Evolutionary conservation across 805 yeast species (phyloP), one percentile per base, ranked within the genome.

Genomic region (Cyberlindnera americana): DNA sequence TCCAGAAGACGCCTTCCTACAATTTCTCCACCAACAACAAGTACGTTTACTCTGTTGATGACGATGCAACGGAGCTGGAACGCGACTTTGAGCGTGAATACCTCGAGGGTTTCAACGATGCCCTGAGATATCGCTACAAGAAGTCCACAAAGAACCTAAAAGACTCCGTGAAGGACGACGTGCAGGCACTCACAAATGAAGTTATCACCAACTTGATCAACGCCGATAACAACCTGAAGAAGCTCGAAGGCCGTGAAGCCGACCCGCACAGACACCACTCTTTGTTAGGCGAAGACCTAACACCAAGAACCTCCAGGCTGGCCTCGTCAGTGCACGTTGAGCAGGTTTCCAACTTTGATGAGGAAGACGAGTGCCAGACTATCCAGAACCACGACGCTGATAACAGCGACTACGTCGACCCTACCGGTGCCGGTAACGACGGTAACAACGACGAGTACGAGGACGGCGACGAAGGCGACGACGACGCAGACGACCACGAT

Each of bases 11-110:
- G 4, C 55, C 52, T 5, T 49, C 57, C 6, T 46, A 42, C 27
- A 42, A 37, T 24, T 49, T 47, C 33, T 24, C 16, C 29, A 15
- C 40, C 10, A 37, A 27, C 33, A 9, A 43, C 56, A 23, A 58
- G 35, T 57, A 67, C 30, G 59, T 83, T 1, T 87, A 81, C 57
- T 79, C 89, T 25, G 95, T 86, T 0, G 95, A 87, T 56, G 95
- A 87, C 59, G 88, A 83, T 52, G 76, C 83, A 30, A 75, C 77
- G 47, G 95, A 86, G 47, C 70, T 80, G 14, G 83, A 77, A 44
- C 76, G 73, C 14, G 84, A 76, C 48, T 60, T 72, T 38, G 75
- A 72, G 43, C 59, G 77, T 18, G 75, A 77, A 47, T 85, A 83
- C 53, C 51, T 78, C 23, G 95, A 83, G 53, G 93, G 93, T 0